Conservation (phyloP, 495 filamentous ascomycete genomes). For the Podospora australis region DNA sequence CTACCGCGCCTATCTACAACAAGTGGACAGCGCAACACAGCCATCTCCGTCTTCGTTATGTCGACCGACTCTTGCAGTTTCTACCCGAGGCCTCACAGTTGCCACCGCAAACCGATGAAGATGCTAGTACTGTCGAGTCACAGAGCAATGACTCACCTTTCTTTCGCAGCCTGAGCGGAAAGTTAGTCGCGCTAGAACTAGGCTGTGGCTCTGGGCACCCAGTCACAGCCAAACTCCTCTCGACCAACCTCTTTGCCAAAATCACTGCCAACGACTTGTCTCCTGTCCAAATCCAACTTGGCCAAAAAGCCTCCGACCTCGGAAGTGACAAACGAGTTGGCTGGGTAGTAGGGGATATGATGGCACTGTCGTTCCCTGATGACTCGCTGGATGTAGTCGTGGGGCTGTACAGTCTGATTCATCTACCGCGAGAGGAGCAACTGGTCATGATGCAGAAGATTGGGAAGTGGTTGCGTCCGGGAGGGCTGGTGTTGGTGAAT, state of each 20-base stretch:
- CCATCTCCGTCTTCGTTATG: conserved; percentile 15
- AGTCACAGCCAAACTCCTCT: conserved; percentile 20
- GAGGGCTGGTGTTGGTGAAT: conserved; percentile 28
- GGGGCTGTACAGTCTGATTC: conserved; percentile 29
- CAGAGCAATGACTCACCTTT: too few species aligned
- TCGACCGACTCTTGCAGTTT: conserved; percentile 18
- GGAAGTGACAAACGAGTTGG: conserved; percentile 4
- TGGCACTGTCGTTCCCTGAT: conserved; percentile 15
- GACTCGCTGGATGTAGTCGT: conserved; percentile 21
- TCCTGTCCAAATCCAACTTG: conserved; percentile 25
- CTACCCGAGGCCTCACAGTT: conserved; percentile 1
- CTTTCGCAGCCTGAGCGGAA: background rate
- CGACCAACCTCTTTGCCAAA: conserved; percentile 1
- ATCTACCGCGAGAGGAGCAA: conserved; percentile 34
- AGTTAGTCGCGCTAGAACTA: conserved; percentile 28
- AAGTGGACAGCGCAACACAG: conserved; percentile 21
- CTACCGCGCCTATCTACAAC: conserved; percentile 27
- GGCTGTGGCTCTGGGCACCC: conserved; percentile 32
- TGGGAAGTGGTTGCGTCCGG: conserved; percentile 25
- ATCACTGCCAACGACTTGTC: conserved; percentile 32
- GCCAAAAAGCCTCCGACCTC: background rate
- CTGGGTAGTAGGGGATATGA: conserved; percentile 30
- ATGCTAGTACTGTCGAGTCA: too few species aligned
- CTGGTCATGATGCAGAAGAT: conserved; percentile 23
- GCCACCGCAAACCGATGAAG: background rate